Evolutionary conservation across 2,329 filamentous ascomycete species (phyloP), one percentile per base, ranked within the genome.

Genomic region (Colletotrichum brevisporum): DNA sequence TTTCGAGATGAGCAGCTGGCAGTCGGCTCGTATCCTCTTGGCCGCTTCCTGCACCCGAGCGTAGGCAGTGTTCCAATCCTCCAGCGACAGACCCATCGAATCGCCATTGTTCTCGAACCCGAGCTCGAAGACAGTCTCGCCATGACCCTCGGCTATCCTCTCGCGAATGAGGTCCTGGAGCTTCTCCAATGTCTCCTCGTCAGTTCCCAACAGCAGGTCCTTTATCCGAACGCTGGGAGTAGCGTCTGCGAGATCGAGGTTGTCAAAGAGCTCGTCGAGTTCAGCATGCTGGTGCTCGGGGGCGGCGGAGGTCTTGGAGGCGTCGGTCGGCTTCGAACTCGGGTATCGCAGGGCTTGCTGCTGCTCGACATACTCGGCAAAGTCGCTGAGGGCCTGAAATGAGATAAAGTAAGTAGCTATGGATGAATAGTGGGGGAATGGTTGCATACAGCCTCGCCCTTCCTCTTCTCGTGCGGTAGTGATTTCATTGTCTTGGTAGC

Each of bases 321-420:
- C 59, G 3, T 75, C 63, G 16, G 74, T 57, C 41, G 76, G 73
- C 62, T 78, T 80, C 43, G 83, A 76, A 51, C 77, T 78, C 2
- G 88, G 88, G 74, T 89, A 91, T 65, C 92, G 91, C 57, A 91
- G 82, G 15, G 91, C 90, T 80, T 98, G 96, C 79, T 98, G 95
- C 79, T 94, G 92, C 80, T 98, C 94, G 73, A 98, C 96, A 76
- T 98, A 98, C 76, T 99, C 96, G 80, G 95, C 94, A 79, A 99
- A 99, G 75, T 98, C 96, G 83, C 93, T 96, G 64, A 99, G 87
- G 13, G 95, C 95, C 87, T 88, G 57, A 0, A 50, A 74, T 45
- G 43, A 15, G 56, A 21, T 31, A 31, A 36, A 71, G 56, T 15
- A 27, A 36, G 36, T 9, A 3, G 4, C 9, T 0, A 36, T 10